A percentile compares a stretch with the other conserved stretches of the same genome.
Evolutionary conservation across 345 rosid species (phyloP).

Genomic region (Murraya paniculata): DNA sequence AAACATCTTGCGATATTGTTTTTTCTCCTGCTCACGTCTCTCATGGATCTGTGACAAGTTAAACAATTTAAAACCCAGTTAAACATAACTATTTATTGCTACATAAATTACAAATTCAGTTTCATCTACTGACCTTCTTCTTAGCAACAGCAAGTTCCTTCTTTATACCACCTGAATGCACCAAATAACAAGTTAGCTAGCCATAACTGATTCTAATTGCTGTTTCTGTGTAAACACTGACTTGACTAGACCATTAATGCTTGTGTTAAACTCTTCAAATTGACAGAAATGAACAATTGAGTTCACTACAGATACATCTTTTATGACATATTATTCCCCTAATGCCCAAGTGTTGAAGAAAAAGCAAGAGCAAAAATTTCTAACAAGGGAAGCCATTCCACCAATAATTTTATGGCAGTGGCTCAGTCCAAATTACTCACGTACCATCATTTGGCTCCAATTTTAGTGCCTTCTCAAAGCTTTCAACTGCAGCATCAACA

Average conservation of each 20-base stretch:
- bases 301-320: background rate
- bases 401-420: background rate
- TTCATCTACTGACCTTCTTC: constrained; percentile 64
- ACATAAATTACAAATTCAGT: background rate
- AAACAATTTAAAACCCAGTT: background rate
- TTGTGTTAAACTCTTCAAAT: background rate
- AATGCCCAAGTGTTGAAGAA: background rate
- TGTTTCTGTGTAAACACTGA: background rate
- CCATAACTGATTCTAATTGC: background rate
- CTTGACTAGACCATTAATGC: background rate
- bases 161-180: constrained; percentile 71
- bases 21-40: constrained; percentile 65
- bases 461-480: constrained; percentile 78
- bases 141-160: constrained; percentile 75
- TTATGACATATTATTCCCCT: background rate
- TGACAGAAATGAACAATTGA: background rate
- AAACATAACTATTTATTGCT: background rate
- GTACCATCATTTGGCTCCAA: constrained; percentile 92
- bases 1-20: constrained; percentile 77
- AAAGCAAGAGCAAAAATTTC: background rate
- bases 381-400: background rate
- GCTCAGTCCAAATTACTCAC: constrained; percentile 13
- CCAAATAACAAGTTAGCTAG: constrained; percentile 10
- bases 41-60: constrained; percentile 53
- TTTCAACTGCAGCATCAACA: constrained; percentile 89